Evolutionary conservation across 139 green algal species (phyloP), one percentile per base, ranked within the genome.

Genomic region (Coccomyxa sp.): DNA sequence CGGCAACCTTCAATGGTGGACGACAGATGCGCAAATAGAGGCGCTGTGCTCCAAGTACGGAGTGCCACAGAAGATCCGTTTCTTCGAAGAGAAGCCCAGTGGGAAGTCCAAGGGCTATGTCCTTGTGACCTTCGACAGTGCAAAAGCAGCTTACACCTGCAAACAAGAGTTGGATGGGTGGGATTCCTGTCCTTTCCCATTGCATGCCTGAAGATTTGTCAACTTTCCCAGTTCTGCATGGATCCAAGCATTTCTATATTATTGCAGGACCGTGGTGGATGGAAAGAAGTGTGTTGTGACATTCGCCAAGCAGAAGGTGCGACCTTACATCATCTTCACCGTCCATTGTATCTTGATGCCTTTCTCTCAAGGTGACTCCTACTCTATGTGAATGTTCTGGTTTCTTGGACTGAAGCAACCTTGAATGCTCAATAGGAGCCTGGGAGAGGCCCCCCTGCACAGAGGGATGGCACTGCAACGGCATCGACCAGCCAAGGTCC

Each of bases 1-100:
- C 11, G 88, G 88, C 63, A 95, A 96, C 76, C 87, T 98, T 81
- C 89, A 95, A 28, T 98, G 95, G 95, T 98, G 95, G 95, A 97
- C 95, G 0, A 97, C 92, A 10, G 95, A 98, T 82, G 91, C 85
- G 10, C 92, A 97, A n/a, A 76, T 98, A n/a, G 95, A 98, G 88
- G 58, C 79, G 25, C 81, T 89, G 17, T 92, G 86, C 58, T 81
- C 82, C 0, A 80, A 90, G 63, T 96, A 92, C 75, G 95, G 95
- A 13, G 30, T 31, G 10, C 81, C 98, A 18, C 59, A 71, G 45
- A 66, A 79, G 28, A 58, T 98, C 57, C 84, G 89, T 31, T 97
- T 98, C 83, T 90, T 96, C 38, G 93, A 97, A 83, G 95, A 98
- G 59, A 93, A 94, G 15, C 79, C 87, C 11, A 97, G 83, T 27